Evolutionary conservation across 2,329 filamentous ascomycete genomes (phyloP).

Genomic region (Diaporthe caulivora): DNA sequence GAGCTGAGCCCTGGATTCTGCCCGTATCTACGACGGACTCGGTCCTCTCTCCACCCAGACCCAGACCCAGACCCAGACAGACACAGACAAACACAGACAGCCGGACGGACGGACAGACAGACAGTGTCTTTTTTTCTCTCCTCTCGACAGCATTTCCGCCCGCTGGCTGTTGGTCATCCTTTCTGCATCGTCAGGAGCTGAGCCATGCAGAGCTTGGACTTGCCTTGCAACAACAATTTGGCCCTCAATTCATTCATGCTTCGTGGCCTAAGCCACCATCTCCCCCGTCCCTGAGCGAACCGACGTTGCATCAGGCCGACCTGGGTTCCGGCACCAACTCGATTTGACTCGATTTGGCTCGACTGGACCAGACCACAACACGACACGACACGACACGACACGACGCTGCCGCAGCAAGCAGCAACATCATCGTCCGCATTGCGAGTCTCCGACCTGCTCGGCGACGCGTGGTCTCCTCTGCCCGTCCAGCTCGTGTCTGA

Average conservation of each 20-base stretch:
- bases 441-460: neutral
- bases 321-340: slow-evolving; percentile 6
- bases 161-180: neutral
- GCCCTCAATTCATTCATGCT: slow-evolving; percentile 10
- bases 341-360: neutral
- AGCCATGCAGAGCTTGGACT: slow-evolving; percentile 23
- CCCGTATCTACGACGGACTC: slow-evolving; percentile 7
- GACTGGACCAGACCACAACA: no score
- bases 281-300: neutral
- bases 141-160: slow-evolving; percentile 7
- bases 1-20: slow-evolving; percentile 17
- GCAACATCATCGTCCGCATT: neutral
- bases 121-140: no score
- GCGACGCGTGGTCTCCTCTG: slow-evolving; percentile 27
- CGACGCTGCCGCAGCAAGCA: neutral
- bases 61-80: no score
- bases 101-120: neutral
- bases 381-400: slow-evolving; percentile 4
- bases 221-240: neutral
- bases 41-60: slow-evolving; percentile 11
- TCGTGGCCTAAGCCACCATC: slow-evolving; percentile 14
- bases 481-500: slow-evolving; percentile 13
- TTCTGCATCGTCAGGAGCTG: slow-evolving; percentile 10
- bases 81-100: no score
- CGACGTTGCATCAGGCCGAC: slow-evolving; percentile 20